Percentiles rank a stretch among this genome's conserved stretches.
phyloP scores from a whole-genome alignment of 1,284 basidiomycete genomes.

The Sphagnurus paluster region DNA sequence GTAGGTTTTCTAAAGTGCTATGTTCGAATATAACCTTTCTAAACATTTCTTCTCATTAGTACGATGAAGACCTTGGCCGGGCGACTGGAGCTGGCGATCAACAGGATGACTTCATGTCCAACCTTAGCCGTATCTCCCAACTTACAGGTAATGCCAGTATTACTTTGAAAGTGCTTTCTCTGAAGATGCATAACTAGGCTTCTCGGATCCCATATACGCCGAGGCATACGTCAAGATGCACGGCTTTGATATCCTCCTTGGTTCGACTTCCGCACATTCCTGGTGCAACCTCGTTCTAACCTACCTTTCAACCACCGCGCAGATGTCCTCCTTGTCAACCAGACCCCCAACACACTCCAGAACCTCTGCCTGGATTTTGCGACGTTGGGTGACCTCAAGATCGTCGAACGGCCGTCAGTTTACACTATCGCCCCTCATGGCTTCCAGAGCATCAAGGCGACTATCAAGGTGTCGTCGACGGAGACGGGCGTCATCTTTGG shows the following conservation, averaged over 20 bases:
- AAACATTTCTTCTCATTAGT: conserved; percentile 44
- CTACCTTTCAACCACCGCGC: conserved; percentile 1
- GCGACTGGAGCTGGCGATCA: conserved; percentile 87
- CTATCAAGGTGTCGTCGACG: conserved; percentile 97
- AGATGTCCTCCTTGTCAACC: conserved; percentile 98
- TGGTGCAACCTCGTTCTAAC: not conserved
- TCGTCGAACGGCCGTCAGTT: conserved; percentile 92
- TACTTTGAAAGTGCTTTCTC: not conserved
- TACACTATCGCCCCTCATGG: conserved; percentile 95
- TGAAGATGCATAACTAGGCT: conserved; percentile 53
- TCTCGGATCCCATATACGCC: conserved; percentile 98
- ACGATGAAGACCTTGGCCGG: conserved; percentile 85
- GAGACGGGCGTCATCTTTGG: conserved; percentile 99
- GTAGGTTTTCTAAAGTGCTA: conserved; percentile 45
- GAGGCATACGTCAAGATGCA: conserved; percentile 99
- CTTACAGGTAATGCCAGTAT: conserved; percentile 67
- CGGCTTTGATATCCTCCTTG: conserved; percentile 95
- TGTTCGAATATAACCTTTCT: not conserved
- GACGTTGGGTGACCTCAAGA: conserved; percentile 95
- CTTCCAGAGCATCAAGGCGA: conserved; percentile 99
- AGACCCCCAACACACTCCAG: conserved; percentile 92
- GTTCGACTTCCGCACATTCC: conserved; percentile 36
- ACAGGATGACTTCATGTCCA: conserved; percentile 95
- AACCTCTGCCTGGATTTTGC: conserved; percentile 98
- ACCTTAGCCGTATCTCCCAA: conserved; percentile 93